These are phyloP conservation scores for Tetradesmus lagerheimii DNA, from an alignment of 139 green algal genomes.

Conservation along the genomic window DNA sequence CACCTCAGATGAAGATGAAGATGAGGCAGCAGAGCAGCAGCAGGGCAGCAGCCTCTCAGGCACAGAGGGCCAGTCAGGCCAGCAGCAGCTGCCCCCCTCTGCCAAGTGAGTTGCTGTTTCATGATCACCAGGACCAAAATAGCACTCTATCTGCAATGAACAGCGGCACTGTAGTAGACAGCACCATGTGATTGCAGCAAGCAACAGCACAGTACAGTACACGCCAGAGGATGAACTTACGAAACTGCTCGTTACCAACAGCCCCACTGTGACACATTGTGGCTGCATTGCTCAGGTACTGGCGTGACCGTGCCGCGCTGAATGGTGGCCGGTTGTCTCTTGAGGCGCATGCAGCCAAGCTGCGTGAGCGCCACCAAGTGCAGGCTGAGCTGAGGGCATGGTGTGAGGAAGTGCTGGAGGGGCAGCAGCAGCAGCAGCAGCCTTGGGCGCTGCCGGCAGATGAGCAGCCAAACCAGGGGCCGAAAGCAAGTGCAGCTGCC, in stretches of 20 bases:
- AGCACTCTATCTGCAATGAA: too few relatives aligned
- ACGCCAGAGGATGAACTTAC: too few relatives aligned
- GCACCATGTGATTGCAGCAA: too few relatives aligned
- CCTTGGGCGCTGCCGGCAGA: neutral
- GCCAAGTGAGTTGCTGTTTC: neutral
- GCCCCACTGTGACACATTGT: too few relatives aligned
- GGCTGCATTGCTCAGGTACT: slow-evolving; percentile 7
- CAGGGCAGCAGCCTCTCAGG: neutral
- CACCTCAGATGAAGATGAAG: neutral
- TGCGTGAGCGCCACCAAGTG: slow-evolving; percentile 7
- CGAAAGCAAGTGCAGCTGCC: neutral
- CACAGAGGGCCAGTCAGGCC: neutral
- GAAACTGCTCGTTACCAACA: neutral
- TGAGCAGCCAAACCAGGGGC: neutral
- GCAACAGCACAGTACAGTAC: too few relatives aligned
- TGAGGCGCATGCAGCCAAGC: neutral
- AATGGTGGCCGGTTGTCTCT: slow-evolving; percentile 6
- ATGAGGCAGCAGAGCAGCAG: neutral
- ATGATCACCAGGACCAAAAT: too few relatives aligned
- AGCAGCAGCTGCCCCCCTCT: slow-evolving; percentile 7
- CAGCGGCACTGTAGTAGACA: too few relatives aligned
- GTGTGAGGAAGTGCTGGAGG: slow-evolving; percentile 16
- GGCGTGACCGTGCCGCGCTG: slow-evolving; percentile 7
- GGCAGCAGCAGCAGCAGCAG: neutral
- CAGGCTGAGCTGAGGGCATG: slow-evolving; percentile 26